Conservation (phyloP, 352 stramenopile species). For the Phytophthora pini region DNA sequence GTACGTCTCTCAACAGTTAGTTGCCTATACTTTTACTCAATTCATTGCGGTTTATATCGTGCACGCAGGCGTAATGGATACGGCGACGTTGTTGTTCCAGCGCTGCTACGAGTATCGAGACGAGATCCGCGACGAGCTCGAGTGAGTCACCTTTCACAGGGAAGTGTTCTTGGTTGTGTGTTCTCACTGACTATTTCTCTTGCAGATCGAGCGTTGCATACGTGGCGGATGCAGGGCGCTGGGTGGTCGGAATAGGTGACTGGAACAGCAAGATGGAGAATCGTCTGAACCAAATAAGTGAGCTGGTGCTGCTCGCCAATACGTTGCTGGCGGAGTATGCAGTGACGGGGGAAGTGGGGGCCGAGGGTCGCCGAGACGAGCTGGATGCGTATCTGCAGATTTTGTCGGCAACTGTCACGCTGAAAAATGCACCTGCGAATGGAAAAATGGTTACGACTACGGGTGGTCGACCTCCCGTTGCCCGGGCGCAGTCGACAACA, state of each 20-base stretch:
- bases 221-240: constrained; percentile 78
- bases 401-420: constrained; percentile 66
- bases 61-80: constrained; percentile 58
- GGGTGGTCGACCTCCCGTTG: constrained; percentile 10
- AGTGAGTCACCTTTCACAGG: constrained; percentile 46
- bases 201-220: constrained; percentile 72
- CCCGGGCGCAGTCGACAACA: constrained; percentile 17
- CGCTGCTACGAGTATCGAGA: constrained; percentile 87
- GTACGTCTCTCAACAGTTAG: constrained; percentile 25
- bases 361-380: constrained; percentile 62
- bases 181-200: constrained; percentile 9
- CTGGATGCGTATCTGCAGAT: constrained; percentile 72
- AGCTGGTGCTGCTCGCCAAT: constrained; percentile 84
- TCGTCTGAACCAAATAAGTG: constrained; percentile 76
- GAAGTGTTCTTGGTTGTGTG: not conserved
- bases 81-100: constrained; percentile 62
- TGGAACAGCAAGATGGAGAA: constrained; percentile 92
- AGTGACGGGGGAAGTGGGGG: constrained; percentile 63
- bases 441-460: constrained; percentile 1
- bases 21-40: not conserved
- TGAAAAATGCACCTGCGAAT: constrained; percentile 53
- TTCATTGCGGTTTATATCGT: constrained; percentile 5
- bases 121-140: constrained; percentile 82
- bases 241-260: constrained; percentile 83
- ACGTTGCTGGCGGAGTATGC: constrained; percentile 77